Conservation (phyloP, 306 rosid species). For the Quercus dentata region DNA sequence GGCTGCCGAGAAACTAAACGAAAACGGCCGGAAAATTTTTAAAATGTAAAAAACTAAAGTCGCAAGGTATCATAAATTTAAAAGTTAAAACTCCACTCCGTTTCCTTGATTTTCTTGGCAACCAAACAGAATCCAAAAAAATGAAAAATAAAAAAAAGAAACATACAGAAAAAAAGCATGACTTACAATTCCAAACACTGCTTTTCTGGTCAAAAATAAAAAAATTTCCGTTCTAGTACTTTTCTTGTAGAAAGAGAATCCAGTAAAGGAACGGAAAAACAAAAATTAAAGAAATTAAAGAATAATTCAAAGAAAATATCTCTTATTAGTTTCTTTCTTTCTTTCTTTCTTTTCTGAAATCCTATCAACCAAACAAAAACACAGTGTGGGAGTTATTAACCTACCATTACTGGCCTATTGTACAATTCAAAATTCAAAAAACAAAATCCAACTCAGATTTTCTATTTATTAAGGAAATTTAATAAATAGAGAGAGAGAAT, state of each 20-base stretch:
- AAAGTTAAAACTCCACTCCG: background rate
- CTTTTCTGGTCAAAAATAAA: slow-evolving; percentile 31
- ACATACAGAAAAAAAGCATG: background rate
- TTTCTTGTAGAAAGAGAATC: slow-evolving; percentile 1
- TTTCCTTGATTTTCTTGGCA: slow-evolving; percentile 23
- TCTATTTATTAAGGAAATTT: slow-evolving; percentile 14
- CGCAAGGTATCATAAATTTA: background rate
- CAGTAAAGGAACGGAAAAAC: background rate
- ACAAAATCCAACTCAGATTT: background rate
- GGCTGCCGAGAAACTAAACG: background rate
- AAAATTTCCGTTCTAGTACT: background rate
- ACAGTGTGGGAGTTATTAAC: slow-evolving; percentile 22
- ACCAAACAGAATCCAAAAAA: slow-evolving; percentile 15
- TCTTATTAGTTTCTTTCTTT: background rate
- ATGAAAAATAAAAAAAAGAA: background rate
- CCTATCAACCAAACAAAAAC: background rate
- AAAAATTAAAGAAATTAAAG: background rate
- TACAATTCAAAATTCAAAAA: slow-evolving; percentile 35
- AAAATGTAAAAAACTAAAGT: background rate
- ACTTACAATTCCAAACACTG: slow-evolving; percentile 19
- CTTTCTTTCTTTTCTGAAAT: too few species aligned
- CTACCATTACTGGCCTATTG: slow-evolving; percentile 27
- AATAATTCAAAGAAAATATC: background rate
- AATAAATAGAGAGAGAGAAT: background rate
- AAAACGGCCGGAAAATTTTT: background rate